Base-by-base conservation (phyloP, 352 stramenopile genomes). In the Thraustotheca clavata region DNA sequence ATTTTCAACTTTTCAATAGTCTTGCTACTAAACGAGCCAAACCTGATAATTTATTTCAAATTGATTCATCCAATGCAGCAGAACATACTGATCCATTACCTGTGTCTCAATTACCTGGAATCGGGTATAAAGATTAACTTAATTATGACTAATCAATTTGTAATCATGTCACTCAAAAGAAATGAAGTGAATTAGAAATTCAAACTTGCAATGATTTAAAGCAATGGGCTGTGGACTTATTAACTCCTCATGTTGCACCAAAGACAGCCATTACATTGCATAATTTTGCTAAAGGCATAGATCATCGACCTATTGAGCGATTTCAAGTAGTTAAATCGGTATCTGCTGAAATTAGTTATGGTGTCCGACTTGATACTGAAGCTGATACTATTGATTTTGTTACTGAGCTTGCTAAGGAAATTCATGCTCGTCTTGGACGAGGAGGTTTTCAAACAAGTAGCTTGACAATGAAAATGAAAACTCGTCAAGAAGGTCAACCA, bases 11-110 rank as follows among this genome's bases (percentile, higher is more conserved):
- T 62, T 16, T 35, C 4, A 33, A n/a, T 68, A 98, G 97, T 31
- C 46, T 99, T 22, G 89, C 87, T 11, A 98, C 94, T 0, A 91
- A 94, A 60, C 83, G 87, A 71, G 90, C 92, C 20, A 99, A 99
- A 69, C 93, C 94, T 0, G 75, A 99, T 67, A 83, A 86, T 29
- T 83, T 88, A 6, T 94, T 79, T 62, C 47, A 76, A 43, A 86
- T 91, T 78, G 36, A 72, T 47, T 62, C 62, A 20, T 41, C 54
- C 0, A 69, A 74, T 46, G 63, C 82, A 41, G 74, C 85, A 27
- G 68, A 88, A 67, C 68, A 73, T n/a, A 80, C 95, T 35, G 32
- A 80, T 5, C 76, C 74, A 2, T 68, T 96, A 1, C 71, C 77
- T 20, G 73, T 96, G 11, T 63, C 60, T 0, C 83, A 95, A 50